Conservation (phyloP, 78 protist genomes). For the Dictyostelium capitatum region DNA sequence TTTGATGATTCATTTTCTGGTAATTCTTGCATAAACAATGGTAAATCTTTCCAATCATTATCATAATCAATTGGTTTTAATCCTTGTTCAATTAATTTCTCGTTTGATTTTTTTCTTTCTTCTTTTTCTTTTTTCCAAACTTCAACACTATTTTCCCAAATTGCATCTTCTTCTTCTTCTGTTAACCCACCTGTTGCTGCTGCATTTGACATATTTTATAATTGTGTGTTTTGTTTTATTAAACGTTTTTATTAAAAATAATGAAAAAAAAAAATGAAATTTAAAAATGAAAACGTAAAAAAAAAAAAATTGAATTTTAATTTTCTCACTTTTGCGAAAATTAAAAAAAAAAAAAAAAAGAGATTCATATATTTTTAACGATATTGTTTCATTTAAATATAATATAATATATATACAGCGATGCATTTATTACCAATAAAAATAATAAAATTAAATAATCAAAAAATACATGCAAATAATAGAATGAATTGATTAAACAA, state of each 20-base stretch:
- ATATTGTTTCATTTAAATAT: too few relatives aligned
- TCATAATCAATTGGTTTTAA: conserved; percentile 13
- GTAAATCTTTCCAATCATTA: conserved; percentile 63
- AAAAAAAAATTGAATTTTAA: background rate
- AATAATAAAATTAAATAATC: too few relatives aligned
- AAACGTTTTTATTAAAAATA: background rate
- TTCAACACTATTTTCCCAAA: conserved; percentile 58
- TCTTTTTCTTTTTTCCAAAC: conserved; percentile 66
- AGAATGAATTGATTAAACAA: too few relatives aligned
- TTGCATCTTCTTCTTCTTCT: conserved; percentile 66
- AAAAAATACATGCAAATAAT: too few relatives aligned
- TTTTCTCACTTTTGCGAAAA: too few relatives aligned
- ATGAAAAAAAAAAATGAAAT: background rate
- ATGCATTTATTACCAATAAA: too few relatives aligned
- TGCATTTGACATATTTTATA: conserved; percentile 1
- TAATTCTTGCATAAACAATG: conserved; percentile 51
- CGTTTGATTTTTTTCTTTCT: conserved; percentile 2
- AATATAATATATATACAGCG: too few relatives aligned
- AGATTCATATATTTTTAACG: background rate
- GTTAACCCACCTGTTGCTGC: conserved; percentile 32
- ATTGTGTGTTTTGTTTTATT: background rate
- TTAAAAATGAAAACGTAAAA: background rate
- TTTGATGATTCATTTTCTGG: conserved; percentile 4
- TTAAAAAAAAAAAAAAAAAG: background rate
- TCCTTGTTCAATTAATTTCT: conserved; percentile 26